Conservation (phyloP, 306 rosid genomes). For the Oemleria cerasiformis region DNA sequence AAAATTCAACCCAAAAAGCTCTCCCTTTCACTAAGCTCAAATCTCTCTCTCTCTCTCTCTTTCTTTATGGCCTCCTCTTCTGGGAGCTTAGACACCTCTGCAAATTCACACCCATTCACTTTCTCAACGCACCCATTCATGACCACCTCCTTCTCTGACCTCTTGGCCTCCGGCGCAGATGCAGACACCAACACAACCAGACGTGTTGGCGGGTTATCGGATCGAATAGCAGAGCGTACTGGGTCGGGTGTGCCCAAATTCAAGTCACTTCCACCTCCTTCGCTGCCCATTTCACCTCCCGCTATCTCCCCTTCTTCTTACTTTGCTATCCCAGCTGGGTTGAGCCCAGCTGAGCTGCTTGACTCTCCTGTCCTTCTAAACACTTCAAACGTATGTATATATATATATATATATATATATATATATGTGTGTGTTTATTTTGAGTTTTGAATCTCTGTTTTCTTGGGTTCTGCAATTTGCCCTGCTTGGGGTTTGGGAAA, state of each 20-base stretch:
- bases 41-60: not conserved
- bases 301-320: constrained; percentile 66
- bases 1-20: constrained; percentile 5
- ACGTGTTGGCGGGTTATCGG: constrained; percentile 37
- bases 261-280: constrained; percentile 80
- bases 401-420: not conserved
- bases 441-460: not conserved
- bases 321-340: constrained; percentile 67
- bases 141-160: constrained; percentile 77
- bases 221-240: constrained; percentile 45
- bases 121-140: constrained; percentile 67
- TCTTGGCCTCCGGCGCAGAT: constrained; percentile 44
- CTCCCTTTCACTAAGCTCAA: not conserved
- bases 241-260: constrained; percentile 72
- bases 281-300: constrained; percentile 77
- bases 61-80: constrained; percentile 43
- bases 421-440: not conserved
- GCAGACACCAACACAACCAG: not conserved
- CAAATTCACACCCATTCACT: constrained; percentile 51
- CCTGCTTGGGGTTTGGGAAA: constrained; percentile 1
- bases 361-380: constrained; percentile 87
- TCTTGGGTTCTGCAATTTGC: not conserved
- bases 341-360: constrained; percentile 82
- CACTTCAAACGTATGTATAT: constrained; percentile 54
- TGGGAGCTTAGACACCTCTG: constrained; percentile 66